Conservation (phyloP, 352 stramenopile genomes). For the Globisporangium apiculatum region DNA sequence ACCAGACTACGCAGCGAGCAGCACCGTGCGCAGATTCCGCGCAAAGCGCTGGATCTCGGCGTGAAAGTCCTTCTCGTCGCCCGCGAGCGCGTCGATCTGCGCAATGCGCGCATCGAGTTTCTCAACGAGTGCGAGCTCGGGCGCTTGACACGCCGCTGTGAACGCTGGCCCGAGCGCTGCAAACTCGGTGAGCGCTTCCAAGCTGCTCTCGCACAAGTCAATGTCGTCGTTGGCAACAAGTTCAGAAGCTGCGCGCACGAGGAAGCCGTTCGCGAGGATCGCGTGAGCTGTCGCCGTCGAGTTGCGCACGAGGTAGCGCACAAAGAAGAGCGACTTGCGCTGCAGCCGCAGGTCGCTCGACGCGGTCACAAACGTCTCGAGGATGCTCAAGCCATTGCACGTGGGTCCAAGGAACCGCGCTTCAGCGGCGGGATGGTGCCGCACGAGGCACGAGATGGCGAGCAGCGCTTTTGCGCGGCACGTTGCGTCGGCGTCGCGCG, state of each 20-base stretch:
- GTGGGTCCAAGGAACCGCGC: slow-evolving; percentile 43
- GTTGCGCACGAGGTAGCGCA: slow-evolving; percentile 72
- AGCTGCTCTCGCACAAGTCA: slow-evolving; percentile 67
- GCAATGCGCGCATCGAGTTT: slow-evolving; percentile 47
- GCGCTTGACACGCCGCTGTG: slow-evolving; percentile 41
- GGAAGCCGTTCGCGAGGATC: slow-evolving; percentile 37
- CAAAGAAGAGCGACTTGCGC: slow-evolving; percentile 79
- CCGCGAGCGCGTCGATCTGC: slow-evolving; percentile 51
- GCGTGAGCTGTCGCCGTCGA: slow-evolving; percentile 40
- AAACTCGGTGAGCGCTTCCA: slow-evolving; percentile 71
- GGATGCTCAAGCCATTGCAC: slow-evolving; percentile 51
- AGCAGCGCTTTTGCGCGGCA: slow-evolving; percentile 76
- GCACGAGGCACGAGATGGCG: slow-evolving; percentile 79
- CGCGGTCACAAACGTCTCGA: slow-evolving; percentile 43
- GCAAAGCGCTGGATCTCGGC: slow-evolving; percentile 54
- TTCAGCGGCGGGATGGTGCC: slow-evolving; percentile 56
- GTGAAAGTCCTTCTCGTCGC: slow-evolving; percentile 66
- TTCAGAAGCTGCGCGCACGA: slow-evolving; percentile 29
- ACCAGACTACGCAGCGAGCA: slow-evolving; percentile 3
- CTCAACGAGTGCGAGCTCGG: slow-evolving; percentile 33
- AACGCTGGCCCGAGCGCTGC: slow-evolving; percentile 53
- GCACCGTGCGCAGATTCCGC: slow-evolving; percentile 31
- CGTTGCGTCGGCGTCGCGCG: slow-evolving; percentile 41
- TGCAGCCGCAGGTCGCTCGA: slow-evolving; percentile 56
- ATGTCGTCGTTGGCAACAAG: slow-evolving; percentile 70